Evolutionary conservation across 73 alveolate species (phyloP).

Genomic region (Symbiodinium natans): DNA sequence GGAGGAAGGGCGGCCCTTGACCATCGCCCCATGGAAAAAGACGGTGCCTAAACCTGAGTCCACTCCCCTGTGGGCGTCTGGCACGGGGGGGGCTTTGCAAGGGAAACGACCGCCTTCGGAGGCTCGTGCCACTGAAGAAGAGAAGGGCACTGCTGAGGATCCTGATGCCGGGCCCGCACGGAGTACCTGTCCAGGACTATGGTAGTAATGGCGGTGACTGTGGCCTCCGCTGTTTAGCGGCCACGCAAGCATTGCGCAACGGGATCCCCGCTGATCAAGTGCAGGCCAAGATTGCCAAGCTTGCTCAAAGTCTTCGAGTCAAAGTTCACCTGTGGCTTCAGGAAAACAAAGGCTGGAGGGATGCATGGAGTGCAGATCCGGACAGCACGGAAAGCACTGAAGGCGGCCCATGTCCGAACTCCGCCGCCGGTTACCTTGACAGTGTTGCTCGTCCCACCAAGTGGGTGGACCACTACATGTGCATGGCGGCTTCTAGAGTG

Average conservation of each 20-base stretch:
- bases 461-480: neutral
- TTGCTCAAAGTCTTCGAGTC: neutral
- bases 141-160: neutral
- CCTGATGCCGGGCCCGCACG: neutral
- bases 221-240: neutral
- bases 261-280: neutral
- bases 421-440: neutral
- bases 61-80: neutral
- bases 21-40: neutral
- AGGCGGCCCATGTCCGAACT: neutral
- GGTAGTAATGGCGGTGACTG: slow-evolving; percentile 14
- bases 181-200: neutral
- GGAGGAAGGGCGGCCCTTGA: neutral
- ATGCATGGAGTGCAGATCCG: neutral
- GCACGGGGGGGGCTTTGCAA: neutral
- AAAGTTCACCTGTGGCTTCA: neutral
- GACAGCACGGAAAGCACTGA: neutral
- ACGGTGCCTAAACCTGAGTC: neutral
- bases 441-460: neutral
- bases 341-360: neutral
- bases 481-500: neutral
- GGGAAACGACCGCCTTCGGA: neutral
- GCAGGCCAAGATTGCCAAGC: neutral
- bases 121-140: neutral
- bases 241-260: neutral